Base-by-base conservation (phyloP, 441 rosid species). In the Gossypium trilobum region DNA sequence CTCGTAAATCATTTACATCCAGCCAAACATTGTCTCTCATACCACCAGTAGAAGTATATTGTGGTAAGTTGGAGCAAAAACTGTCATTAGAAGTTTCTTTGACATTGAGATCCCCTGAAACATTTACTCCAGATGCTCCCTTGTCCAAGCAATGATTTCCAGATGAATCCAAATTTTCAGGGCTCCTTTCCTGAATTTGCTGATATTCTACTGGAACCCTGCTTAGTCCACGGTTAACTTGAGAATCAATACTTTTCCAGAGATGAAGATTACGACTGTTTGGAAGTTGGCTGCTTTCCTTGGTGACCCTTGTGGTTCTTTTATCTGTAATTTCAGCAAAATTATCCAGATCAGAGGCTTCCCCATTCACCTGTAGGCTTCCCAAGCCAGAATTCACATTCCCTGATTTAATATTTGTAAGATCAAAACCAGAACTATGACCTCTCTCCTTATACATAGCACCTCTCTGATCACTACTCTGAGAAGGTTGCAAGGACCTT, bases 1-100 rank as follows among this genome's bases (percentile, higher is more conserved):
- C 87, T 72, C 68, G 73, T 23, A 82, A 76, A 76, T 80, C 85
- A 73, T 76, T 82, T 70, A 82, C 83, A 83, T 86, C 86, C 62
- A 74, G 72, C 88, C 82, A 72, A 20, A 62, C 79, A 80, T 77
- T 82, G 70, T 80, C 89, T 71, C 77, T 78, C 13, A 25, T 69
- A 68, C 75, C 73, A 79, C 75, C 69, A 56, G 84, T 7, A 1
- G 84, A 73, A 39, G 79, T 23, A 76, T 72, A 72, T 36, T 65
- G 80, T 46, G 82, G 73, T 50, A 70, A 52, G 75, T 83, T 84
- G 31, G 54, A 59, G 62, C 48, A 82, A 59, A 78, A 83, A 80
- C 76, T 71, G 74, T 83, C 84, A 44, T 39, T 77, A 17, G 80
- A 71, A 68, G 75, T 85, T 58, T 85, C 90, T 75, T 71, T 84